phyloP scores from a whole-genome alignment of 257 asterid genomes.

The Solanum lignicaule region DNA sequence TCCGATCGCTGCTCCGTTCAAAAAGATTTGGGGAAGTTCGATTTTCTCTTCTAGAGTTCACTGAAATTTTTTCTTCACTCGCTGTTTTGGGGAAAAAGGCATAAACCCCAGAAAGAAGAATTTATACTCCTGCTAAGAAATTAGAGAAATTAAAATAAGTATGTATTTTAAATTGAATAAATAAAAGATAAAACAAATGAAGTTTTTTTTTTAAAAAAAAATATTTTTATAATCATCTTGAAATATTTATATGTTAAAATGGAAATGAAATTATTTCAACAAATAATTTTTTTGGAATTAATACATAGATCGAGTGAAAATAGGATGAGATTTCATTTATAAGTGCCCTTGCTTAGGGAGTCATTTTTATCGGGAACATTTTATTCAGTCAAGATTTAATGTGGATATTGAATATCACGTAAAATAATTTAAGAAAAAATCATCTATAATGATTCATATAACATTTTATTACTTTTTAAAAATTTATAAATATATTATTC shows the following conservation, averaged over 20 bases:
- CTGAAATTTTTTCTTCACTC: background rate
- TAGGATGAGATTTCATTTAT: background rate
- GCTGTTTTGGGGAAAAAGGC: background rate
- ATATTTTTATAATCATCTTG: background rate
- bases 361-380: rapidly evolving
- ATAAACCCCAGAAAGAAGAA: background rate
- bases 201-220: too few species aligned
- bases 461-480: too few species aligned
- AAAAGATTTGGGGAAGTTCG: background rate
- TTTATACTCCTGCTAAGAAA: too few species aligned
- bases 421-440: too few species aligned
- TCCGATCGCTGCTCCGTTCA: background rate
- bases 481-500: too few species aligned
- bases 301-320: background rate
- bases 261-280: background rate
- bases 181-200: background rate
- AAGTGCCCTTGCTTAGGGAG: background rate
- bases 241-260: background rate
- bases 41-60: background rate
- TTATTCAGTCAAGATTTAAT: too few species aligned
- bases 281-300: background rate
- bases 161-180: background rate
- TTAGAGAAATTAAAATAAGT: background rate
- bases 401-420: too few species aligned
- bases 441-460: background rate